Evolutionary conservation across 2,329 filamentous ascomycete species (phyloP), one percentile per base, ranked within the genome.

Genomic region (Verticillium longisporum): DNA sequence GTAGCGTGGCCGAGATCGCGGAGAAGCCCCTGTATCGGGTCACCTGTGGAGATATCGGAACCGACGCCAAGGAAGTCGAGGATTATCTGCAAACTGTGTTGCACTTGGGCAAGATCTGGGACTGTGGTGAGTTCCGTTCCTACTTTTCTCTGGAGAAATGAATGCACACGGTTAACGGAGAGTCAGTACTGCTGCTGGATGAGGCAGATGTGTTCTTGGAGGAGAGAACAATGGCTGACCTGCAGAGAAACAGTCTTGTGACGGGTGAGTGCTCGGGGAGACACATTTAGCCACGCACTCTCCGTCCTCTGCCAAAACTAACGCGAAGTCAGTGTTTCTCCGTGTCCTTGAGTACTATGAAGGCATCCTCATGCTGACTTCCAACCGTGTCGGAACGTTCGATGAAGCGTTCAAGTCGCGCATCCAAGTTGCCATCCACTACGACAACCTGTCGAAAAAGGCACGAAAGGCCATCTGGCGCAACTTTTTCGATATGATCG

Each of bases 201-300:
- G 92, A 96, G 75, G 91, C 89, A 1, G 90, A 93, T 67, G 88
- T 92, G 4, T 92, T 93, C 75, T 78, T 96, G 14, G 90, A 95
- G 77, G 89, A 91, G 72, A 86, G 91, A 1, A 89, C 91, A 55
- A 87, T 91, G 68, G 87, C 91, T 64, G 91, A 96, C 67, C 88
- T 96, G 56, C 88, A 93, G 26, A 26, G 26, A 26, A 26, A 26
- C 26, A 26, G 26, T 26, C 26, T 26, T 3, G 26, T 26, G 26
- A 26, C 26, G 3, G 26, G 26, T 26, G 26, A 26, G 26, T 26
- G 26, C 26, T 26, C 26, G 3, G 26, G 26, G 26, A 26, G 26
- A 26, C 26, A 26, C 26, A 26, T 26, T 26, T 70, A 88, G 91
- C 61, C 96, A 96, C 67, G 89, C 89, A 33, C 57, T 59, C 10